Evolutionary conservation across 2,329 filamentous ascomycete species (phyloP), one percentile per base, ranked within the genome.

Genomic region (Alternaria novae-zelandiae): DNA sequence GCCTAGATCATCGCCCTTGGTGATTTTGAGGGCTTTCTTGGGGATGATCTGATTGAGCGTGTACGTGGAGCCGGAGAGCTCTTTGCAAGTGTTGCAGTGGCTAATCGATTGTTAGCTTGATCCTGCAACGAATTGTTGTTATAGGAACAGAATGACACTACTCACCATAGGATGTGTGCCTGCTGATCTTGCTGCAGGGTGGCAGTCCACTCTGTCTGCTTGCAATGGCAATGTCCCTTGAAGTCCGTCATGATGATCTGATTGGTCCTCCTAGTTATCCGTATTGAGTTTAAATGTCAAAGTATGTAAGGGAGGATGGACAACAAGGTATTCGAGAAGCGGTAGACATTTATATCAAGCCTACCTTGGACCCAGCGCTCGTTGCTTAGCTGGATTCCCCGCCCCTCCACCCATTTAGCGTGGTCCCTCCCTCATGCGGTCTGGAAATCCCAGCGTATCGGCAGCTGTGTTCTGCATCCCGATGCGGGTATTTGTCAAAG

Each of bases 61-160:
- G 79, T 80, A 86, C 53, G 83, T 80, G 17, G 81, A 78, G 67
- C 85, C 85, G 55, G 81, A 81, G 60, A 87, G 82, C 64, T 79
- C 73, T 70, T 87, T 87, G 84, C 86, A 88, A 28, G 85, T 86
- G 69, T 85, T 81, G 79, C 86, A 88, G 71, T 88, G 86, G 81
- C 85, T 86, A 17, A 7, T 43, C 28, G 1, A 9, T 55, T 11
- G 41, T 59, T 43, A 68, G 46, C 26, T 21, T 17, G 25, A 12
- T 5, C 6, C 8, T 20, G 13, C 5, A n/a, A 13, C 8, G 12
- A 6, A 28, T 50, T 30, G 12, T 10, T 30, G 15, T 8, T 6
- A 2, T 5, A 30, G 44, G 44, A 17, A 28, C 12, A 4, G 20
- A 41, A 10, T 11, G 23, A 17, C 6, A 41, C 5, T 10, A 82